Base-by-base conservation (phyloP, 2,329 filamentous ascomycete species). In the Ceratocystis destructans region DNA sequence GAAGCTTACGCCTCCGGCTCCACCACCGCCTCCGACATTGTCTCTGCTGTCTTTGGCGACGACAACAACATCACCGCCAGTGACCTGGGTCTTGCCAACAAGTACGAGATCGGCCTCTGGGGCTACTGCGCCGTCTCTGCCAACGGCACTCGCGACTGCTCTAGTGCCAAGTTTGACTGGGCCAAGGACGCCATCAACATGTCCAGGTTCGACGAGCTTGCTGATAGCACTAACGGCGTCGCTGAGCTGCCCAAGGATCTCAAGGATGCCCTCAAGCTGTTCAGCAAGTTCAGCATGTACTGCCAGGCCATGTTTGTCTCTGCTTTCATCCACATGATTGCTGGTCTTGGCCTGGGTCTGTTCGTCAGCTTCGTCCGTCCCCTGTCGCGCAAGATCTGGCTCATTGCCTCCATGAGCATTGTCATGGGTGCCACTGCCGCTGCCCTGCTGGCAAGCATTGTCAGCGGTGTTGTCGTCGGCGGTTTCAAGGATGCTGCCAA, bases 51-150 rank as follows among this genome's bases (percentile, higher is more conserved):
- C 20, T 68, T 71, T 37, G 33, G 64, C 46, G 67, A 62, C 65
- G 46, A 67, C 61, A 74, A 70, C 70, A 85, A 83, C 75, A 79
- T 86, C 72, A 85, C 82, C 3, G 83, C 83, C 6, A 70, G 74
- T 1, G 76, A 83, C 28, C 79, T 89, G 55, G 79, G 82, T 65
- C 82, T 96, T 68, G 83, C 82, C 72, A 85, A 93, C 73, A 80
- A 85, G 72, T 97, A 96, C 82, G 83, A 88, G 69, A 80, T 97
- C 73, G 84, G 83, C 73, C 81, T 97, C 46, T 96, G 90, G 88
- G 88, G 88, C 74, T 96, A 91, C 82, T 97, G 94, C 82, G 78
- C 79, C 67, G 84, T 82, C 64, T 76, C 80, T 63, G 75, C 79
- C 70, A 81, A 82, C 50, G 79, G 79, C 71, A 79, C 81, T 69